phyloP scores from a whole-genome alignment of 2,329 filamentous ascomycete species.

The Colletotrichum karsti region DNA sequence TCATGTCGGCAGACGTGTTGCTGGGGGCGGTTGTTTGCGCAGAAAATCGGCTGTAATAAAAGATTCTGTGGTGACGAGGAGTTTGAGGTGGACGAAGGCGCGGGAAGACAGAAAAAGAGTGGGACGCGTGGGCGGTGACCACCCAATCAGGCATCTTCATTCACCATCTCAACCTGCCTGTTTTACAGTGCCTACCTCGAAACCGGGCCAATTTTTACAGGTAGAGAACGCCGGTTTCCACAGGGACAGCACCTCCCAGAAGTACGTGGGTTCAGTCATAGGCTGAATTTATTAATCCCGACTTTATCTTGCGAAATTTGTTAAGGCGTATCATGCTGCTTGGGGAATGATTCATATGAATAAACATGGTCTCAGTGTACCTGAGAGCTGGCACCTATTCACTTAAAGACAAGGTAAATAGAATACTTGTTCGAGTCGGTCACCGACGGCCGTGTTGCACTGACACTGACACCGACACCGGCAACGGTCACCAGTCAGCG shows the following conservation, averaged over 20 bases:
- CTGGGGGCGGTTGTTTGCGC: conserved; percentile 19
- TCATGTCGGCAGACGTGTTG: conserved; percentile 20
- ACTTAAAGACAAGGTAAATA: too few species aligned
- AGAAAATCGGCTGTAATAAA: conserved; percentile 11
- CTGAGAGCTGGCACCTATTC: too few species aligned
- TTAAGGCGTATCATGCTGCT: too few species aligned
- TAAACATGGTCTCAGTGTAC: too few species aligned
- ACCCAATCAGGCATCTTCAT: conserved; percentile 15
- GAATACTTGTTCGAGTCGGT: too few species aligned
- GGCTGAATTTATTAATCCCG: too few species aligned
- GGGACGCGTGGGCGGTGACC: conserved; percentile 19
- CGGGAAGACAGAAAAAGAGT: conserved; percentile 29
- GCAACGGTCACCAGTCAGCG: not conserved
- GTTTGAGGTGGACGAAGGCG: conserved; percentile 25
- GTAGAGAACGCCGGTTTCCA: not conserved
- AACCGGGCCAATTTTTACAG: not conserved
- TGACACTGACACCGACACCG: not conserved
- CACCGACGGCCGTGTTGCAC: too few species aligned
- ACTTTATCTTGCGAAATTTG: too few species aligned
- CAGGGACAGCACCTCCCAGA: too few species aligned
- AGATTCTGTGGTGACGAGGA: conserved; percentile 26
- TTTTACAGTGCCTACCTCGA: conserved; percentile 22
- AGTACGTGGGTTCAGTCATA: too few species aligned
- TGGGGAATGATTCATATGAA: too few species aligned
- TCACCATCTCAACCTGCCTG: not conserved